A percentile compares a stretch with the other conserved stretches of the same genome.
phyloP scores from a whole-genome alignment of 345 rosid species.

The Arabis hirsuta region DNA sequence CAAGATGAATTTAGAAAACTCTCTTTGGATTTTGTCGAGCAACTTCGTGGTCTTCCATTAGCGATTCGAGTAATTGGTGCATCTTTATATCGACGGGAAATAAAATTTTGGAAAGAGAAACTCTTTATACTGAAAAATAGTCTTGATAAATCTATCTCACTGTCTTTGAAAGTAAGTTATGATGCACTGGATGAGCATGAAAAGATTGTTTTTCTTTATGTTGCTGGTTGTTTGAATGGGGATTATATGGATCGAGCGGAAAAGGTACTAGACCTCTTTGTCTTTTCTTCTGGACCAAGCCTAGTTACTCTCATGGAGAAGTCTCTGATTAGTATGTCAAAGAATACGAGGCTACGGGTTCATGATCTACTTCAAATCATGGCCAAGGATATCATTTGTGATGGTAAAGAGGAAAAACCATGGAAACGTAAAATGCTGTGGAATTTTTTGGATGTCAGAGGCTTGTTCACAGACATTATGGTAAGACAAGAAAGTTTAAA shows the following conservation, averaged over 20 bases:
- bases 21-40: conserved; percentile 18
- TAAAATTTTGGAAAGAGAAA: conserved; percentile 26
- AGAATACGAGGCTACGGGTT: conserved; percentile 32
- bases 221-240: conserved; percentile 33
- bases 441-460: conserved; percentile 27
- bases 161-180: conserved; percentile 20
- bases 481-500: conserved; percentile 3
- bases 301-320: conserved; percentile 29
- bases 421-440: conserved; percentile 38
- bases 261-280: conserved; percentile 32
- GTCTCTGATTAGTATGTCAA: conserved; percentile 31
- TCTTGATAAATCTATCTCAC: conserved; percentile 27
- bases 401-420: conserved; percentile 30
- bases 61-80: conserved; percentile 39
- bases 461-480: conserved; percentile 31
- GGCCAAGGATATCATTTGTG: conserved; percentile 38
- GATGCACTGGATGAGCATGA: conserved; percentile 33
- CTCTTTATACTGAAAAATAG: conserved; percentile 10
- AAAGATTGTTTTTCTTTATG: conserved; percentile 29
- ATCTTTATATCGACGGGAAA: conserved; percentile 24
- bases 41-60: conserved; percentile 47
- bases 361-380: conserved; percentile 41
- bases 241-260: conserved; percentile 23
- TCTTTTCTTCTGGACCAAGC: conserved; percentile 11
- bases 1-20: conserved; percentile 16